These are phyloP conservation scores for Backusella liffmaniae DNA, from an alignment of 192 early-diverging fungal genomes.

Conservation along the genomic window DNA sequence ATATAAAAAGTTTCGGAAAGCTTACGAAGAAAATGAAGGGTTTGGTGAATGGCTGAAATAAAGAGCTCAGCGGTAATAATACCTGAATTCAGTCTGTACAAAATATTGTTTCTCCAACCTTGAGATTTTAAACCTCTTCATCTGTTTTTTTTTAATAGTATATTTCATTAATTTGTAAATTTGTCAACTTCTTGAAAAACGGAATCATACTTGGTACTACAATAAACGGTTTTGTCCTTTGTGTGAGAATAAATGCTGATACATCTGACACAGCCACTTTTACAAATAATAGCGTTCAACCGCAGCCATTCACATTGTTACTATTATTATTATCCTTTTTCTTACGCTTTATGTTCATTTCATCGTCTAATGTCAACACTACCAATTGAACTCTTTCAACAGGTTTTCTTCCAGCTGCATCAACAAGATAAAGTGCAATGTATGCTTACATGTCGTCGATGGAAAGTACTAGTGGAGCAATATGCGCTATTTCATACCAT, in stretches of 20 bases:
- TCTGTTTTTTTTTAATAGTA: too few relatives aligned
- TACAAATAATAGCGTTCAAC: not conserved
- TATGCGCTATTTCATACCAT: not conserved
- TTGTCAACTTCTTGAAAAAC: too few relatives aligned
- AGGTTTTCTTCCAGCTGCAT: not conserved
- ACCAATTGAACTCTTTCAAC: not conserved
- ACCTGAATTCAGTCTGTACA: too few relatives aligned
- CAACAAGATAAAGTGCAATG: not conserved
- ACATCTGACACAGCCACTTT: not conserved
- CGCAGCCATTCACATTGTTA: not conserved
- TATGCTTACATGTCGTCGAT: not conserved
- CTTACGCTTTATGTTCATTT: not conserved
- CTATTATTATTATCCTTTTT: not conserved
- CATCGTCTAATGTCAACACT: not conserved
- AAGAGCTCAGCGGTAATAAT: too few relatives aligned
- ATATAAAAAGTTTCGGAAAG: too few relatives aligned
- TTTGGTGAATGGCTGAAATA: too few relatives aligned
- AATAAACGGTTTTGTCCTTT: not conserved
- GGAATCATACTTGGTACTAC: not conserved
- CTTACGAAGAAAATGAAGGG: too few relatives aligned
- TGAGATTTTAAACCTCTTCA: too few relatives aligned
- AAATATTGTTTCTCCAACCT: too few relatives aligned
- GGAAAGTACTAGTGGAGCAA: not conserved
- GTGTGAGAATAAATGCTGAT: not conserved
- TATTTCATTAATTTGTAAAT: too few relatives aligned